Percentiles rank a stretch among this genome's conserved stretches.
These are phyloP conservation scores for Persicaria tinctoria DNA, from an alignment of 148 eudicot genomes.

Conservation along the genomic window DNA sequence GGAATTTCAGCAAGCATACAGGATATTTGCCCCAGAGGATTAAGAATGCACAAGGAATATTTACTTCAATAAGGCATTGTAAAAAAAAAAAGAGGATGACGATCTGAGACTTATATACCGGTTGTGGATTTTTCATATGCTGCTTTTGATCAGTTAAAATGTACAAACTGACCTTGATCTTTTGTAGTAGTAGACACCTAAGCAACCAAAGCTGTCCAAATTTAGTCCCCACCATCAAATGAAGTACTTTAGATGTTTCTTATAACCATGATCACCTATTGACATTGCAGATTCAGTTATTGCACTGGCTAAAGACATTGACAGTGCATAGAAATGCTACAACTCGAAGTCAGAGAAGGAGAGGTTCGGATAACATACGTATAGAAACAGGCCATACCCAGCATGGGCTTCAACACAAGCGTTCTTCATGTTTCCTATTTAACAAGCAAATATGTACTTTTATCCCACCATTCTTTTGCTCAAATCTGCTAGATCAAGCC, in stretches of 20 bases:
- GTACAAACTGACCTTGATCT: slow-evolving; percentile 1
- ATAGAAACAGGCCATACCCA: too few relatives aligned
- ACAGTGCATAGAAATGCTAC: not conserved
- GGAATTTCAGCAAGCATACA: not conserved
- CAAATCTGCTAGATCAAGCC: not conserved
- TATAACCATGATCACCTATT: not conserved
- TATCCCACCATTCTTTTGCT: not conserved
- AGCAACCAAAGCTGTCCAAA: not conserved
- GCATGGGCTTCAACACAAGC: too few relatives aligned
- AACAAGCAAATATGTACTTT: not conserved
- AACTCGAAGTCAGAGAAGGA: not conserved
- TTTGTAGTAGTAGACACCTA: not conserved
- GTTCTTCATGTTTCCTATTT: too few relatives aligned
- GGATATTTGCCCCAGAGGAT: not conserved
- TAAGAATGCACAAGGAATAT: not conserved
- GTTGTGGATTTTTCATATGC: not conserved
- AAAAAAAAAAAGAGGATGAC: not conserved
- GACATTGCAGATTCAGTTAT: not conserved
- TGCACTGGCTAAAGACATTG: not conserved
- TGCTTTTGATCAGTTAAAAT: not conserved
- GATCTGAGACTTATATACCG: not conserved
- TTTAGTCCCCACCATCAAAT: not conserved
- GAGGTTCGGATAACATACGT: not conserved
- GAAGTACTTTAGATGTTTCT: not conserved
- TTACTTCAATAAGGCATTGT: not conserved